These are phyloP conservation scores for Colletotrichum lini DNA, from an alignment of 2,329 filamentous ascomycete species.

Conservation along the genomic window DNA sequence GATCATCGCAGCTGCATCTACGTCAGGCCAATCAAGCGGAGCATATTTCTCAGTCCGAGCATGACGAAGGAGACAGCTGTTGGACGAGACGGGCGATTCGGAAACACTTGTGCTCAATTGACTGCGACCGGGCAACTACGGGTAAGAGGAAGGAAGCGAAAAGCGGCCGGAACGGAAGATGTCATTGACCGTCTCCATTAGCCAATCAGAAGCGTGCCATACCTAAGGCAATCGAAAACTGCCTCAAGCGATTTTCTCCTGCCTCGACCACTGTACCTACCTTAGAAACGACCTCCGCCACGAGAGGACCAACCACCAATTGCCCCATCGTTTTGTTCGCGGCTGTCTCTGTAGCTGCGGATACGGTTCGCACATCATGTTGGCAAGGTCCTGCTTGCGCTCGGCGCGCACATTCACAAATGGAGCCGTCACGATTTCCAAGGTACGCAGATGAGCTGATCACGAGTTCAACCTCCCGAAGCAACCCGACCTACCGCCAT, in stretches of 20 bases:
- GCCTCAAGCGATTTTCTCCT: slow-evolving; percentile 43
- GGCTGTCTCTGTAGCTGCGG: slow-evolving; percentile 54
- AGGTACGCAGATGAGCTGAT: slow-evolving; percentile 73
- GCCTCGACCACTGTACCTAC: slow-evolving; percentile 37
- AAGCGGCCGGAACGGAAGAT: slow-evolving; percentile 40
- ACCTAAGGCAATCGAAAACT: slow-evolving; percentile 43
- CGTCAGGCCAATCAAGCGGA: slow-evolving; percentile 33
- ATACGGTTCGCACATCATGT: slow-evolving; percentile 78
- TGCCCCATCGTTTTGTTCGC: slow-evolving; percentile 53
- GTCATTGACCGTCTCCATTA: slow-evolving; percentile 30
- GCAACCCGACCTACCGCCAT: slow-evolving; percentile 46
- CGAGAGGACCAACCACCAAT: slow-evolving; percentile 50
- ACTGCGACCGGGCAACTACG: slow-evolving; percentile 28
- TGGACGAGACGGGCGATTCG: slow-evolving; percentile 18
- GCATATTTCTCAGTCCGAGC: slow-evolving; percentile 34
- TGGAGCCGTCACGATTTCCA: slow-evolving; percentile 78
- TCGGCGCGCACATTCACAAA: slow-evolving; percentile 88
- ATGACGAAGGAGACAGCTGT: slow-evolving; percentile 29
- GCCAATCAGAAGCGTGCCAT: slow-evolving; percentile 39
- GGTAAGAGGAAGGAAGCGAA: slow-evolving; percentile 35
- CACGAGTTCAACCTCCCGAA: slow-evolving; percentile 53
- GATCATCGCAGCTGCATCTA: slow-evolving; percentile 3
- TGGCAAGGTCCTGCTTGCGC: slow-evolving; percentile 93
- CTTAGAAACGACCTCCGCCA: slow-evolving; percentile 42
- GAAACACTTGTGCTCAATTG: slow-evolving; percentile 28